Percentiles rank a stretch among this genome's conserved stretches.
phyloP scores from a whole-genome alignment of 1,284 basidiomycete species.

The Leucoagaricus sp. region DNA sequence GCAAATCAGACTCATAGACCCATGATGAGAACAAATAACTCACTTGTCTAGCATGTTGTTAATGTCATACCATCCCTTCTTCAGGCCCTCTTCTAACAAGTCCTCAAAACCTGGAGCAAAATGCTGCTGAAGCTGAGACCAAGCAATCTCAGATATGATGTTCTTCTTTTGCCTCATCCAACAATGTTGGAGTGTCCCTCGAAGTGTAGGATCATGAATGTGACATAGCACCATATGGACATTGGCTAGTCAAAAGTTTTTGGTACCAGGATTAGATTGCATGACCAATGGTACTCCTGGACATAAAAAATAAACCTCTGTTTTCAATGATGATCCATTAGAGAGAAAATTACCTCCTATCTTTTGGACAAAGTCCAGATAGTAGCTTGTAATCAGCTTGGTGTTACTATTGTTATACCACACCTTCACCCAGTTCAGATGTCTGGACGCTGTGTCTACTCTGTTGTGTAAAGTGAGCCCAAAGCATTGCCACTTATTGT shows the following conservation, averaged over 20 bases:
- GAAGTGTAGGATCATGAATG: conserved; percentile 31
- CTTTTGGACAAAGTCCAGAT: conserved; percentile 28
- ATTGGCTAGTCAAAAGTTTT: conserved; percentile 41
- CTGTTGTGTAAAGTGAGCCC: conserved; percentile 37
- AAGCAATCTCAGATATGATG: conserved; percentile 37
- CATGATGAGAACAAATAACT: conserved; percentile 11
- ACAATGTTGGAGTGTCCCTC: conserved; percentile 35
- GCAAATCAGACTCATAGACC: no score
- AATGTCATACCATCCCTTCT: conserved; percentile 33
- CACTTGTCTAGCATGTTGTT: conserved; percentile 30
- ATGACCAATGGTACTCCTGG: conserved; percentile 35
- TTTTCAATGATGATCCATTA: no score
- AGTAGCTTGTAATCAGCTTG: conserved; percentile 34
- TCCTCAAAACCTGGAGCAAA: conserved; percentile 37
- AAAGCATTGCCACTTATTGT: conserved; percentile 44
- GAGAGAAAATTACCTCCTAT: conserved; percentile 28
- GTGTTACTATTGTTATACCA: conserved; percentile 46
- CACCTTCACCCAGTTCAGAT: conserved; percentile 36
- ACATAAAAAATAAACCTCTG: no score
- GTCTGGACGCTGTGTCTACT: conserved; percentile 35
- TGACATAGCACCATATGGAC: conserved; percentile 35
- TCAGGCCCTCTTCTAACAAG: conserved; percentile 31
- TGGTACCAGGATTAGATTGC: conserved; percentile 39
- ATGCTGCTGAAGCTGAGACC: conserved; percentile 28
- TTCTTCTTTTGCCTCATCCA: conserved; percentile 34